phyloP scores from a whole-genome alignment of 2,329 filamentous ascomycete species.

The Herpotrichia juniperi region DNA sequence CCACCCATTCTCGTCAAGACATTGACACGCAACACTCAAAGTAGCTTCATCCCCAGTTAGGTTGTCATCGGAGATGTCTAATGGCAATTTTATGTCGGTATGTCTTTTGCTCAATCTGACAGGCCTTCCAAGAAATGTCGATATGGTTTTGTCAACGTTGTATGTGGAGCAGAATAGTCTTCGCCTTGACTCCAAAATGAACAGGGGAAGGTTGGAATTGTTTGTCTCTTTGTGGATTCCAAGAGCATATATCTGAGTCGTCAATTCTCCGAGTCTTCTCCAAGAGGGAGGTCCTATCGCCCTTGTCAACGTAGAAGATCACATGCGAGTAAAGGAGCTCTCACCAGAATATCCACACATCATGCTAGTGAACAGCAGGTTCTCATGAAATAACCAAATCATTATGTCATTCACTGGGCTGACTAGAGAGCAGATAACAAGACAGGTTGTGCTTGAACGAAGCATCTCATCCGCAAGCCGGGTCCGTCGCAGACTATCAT shows the following conservation, averaged over 20 bases:
- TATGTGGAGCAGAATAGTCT: constrained; percentile 36
- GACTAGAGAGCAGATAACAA: constrained; percentile 46
- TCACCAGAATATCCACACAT: constrained; percentile 46
- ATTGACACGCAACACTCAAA: constrained; percentile 20
- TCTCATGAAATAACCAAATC: constrained; percentile 43
- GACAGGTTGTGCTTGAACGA: constrained; percentile 43
- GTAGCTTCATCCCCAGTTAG: constrained; percentile 21
- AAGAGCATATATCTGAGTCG: constrained; percentile 37
- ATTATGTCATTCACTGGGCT: constrained; percentile 48
- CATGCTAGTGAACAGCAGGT: constrained; percentile 42
- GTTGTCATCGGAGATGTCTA: constrained; percentile 38
- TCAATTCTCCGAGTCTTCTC: constrained; percentile 38
- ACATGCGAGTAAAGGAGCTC: constrained; percentile 6
- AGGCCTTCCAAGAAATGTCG: constrained; percentile 42
- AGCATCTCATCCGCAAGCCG: constrained; percentile 38
- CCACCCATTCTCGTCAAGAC: constrained; percentile 41
- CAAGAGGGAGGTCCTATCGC: constrained; percentile 35
- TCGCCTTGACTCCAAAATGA: constrained; percentile 36
- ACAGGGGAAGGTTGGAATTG: constrained; percentile 27
- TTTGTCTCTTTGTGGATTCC: constrained; percentile 40
- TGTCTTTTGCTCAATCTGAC: constrained; percentile 37
- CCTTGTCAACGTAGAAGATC: background rate
- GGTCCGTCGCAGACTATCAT: constrained; percentile 20
- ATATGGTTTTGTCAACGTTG: constrained; percentile 39
- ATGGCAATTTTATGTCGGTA: constrained; percentile 34